Base-by-base conservation (phyloP, 805 yeast genomes). In the Ogataea naganishii region DNA sequence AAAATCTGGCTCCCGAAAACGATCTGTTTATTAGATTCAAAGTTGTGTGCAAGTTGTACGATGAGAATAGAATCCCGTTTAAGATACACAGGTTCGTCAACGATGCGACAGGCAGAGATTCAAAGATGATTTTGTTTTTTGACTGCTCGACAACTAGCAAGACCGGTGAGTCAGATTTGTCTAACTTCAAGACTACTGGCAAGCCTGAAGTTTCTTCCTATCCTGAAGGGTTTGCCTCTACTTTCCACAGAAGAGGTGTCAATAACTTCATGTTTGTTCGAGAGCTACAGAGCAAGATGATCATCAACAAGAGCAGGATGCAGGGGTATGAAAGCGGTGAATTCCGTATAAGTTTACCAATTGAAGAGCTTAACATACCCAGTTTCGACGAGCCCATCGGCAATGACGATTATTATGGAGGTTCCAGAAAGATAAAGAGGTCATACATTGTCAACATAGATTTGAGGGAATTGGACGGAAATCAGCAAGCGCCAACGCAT, bases 211-310 rank as follows among this genome's bases (percentile, higher is more conserved):
- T 53, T 8, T 45, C 53, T 14, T 40, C 54, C 11, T 61, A 62
- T 31, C 72, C 72, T 1, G 71, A 66, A 38, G 72, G 72, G 0
- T 66, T 65, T 29, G 54, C 70, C 2, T 66, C 72, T 2, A 66
- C 72, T 5, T 66, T 66, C 41, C 67, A 66, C 41, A 53, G 61
- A 27, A 44, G 72, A 26, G 69, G 69, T 4, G 53, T 53, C n/a
- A 66, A 64, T 34, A 62, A 63, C 38, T 66, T 66, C 37, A 66
- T 66, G 71, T 66, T 66, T 49, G 69, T 66, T 3, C 49, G 72
- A 34, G 72, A 66, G 37, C 43, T 66, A 18, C 72, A 66, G 35
- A 58, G 66, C 20, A 66, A 66, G 35, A 52, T 65, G 41, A 58
- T 64, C 13, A 53, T 65, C 10, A 59, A 58, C 14, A 62, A 62